Evolutionary conservation across 2,329 filamentous ascomycete genomes (phyloP), one percentile per base, ranked within the genome.

Genomic region (Ascochyta clinopodiicola): DNA sequence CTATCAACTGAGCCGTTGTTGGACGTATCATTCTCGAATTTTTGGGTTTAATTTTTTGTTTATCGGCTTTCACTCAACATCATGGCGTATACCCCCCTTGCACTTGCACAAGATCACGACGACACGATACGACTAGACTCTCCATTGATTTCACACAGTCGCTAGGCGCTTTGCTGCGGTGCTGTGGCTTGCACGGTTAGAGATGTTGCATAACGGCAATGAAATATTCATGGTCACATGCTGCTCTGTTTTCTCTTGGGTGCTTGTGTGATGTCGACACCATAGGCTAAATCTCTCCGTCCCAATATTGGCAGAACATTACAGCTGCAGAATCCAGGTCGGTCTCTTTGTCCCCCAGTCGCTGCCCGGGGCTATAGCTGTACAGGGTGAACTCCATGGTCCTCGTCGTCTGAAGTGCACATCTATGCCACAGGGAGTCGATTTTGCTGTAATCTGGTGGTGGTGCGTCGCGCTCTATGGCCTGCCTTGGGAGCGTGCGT

Each of bases 61-160:
- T 17, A 31, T 15, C 39, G 35, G 45, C 35, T 35, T 34, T 19
- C 17, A 49, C 32, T 45, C 40, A 43, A 35, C 39, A 31, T 45
- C 27, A 45, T 49, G 22, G 44, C 51, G 25, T 55, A 55, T 49
- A 49, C 51, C 51, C 51, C 35, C 29, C 27, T 2, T 17, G 17
- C 17, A 17, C 17, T 34, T 40, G 36, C 24, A 40, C 44, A 38
- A 36, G 12, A 25, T 54, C 17, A 48, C 32, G 51, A 54, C 32
- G 44, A 34, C 5, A 54, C 39, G 38, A 31, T 31, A 31, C 29
- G 12, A 5, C 5, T 31, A 31, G 12, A 31, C 12, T 31, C 12
- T 29, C 2, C 7, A 31, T 13, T 10, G 4, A 4, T 31, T 31
- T 15, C 6, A 9, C 12, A 4, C 29, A 31, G 5, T 13, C 10